Evolutionary conservation across 2,329 filamentous ascomycete genomes (phyloP), one percentile per base, ranked within the genome.

Genomic region (Colletotrichum liaoningense): DNA sequence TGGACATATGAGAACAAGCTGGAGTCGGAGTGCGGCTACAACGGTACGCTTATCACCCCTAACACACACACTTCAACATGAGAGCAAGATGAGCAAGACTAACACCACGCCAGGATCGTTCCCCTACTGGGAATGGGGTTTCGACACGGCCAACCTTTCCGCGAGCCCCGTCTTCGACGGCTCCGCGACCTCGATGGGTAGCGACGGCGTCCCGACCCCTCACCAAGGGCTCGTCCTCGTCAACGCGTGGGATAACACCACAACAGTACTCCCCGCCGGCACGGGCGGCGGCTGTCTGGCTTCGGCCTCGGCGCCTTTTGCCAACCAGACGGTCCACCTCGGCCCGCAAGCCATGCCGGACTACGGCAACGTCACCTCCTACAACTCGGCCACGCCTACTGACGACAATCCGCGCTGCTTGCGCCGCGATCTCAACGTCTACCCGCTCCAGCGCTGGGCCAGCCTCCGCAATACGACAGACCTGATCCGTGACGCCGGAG

Each of bases 211-310:
- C n/a, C 77, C 77, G 68, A 76, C 83, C 67, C 63, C 77, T 38
- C 77, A 77, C 26, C 74, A 78, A 42, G 77, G 67, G 33, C 55
- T 75, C 76, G 42, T 69, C 26, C 67, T 76, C 22, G 46, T 59
- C 28, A 59, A 59, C 12, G 0, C 38, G 24, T 35, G 14, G n/a
- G 28, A 56, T 38, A 72, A 68, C 22, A 52, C 66, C 28, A 52
- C 60, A 22, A 77, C 82, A 75, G 78, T 80, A 71, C 56, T 86
- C 22, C 84, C 85, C 0, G 81, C 84, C 1, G 88, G 86, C 16
- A 81, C 82, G 0, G 89, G 89, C 14, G 88, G 89, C 57, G 89
- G 89, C 9, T 74, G 82, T 63, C 19, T 49, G 42, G 42, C 19
- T 78, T 84, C 33, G 75, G 72, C n/a, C 72, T 75, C 54, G 81